Conservation (phyloP, 192 early-diverging fungal species). For the Powellomyces hirtus region DNA sequence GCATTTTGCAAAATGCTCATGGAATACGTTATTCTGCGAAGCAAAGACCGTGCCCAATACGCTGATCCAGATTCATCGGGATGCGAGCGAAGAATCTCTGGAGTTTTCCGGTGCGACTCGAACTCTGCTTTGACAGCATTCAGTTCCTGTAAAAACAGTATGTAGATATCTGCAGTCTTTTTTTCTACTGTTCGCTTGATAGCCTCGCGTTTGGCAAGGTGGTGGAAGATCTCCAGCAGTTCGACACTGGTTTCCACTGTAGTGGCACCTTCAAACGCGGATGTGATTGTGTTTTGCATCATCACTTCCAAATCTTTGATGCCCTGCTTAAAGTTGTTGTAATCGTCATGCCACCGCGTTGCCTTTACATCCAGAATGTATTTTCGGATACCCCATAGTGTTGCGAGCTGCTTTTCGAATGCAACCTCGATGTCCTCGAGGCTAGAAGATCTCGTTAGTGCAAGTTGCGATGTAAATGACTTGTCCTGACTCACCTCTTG, state of each 20-base stretch:
- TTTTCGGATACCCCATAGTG: constrained; percentile 55
- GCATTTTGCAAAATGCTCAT: constrained; percentile 41
- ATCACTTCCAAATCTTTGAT: constrained; percentile 68
- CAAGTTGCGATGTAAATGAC: background rate
- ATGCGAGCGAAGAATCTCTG: constrained; percentile 54
- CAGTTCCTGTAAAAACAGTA: constrained; percentile 52
- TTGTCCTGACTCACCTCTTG: constrained; percentile 40
- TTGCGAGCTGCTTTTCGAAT: constrained; percentile 53
- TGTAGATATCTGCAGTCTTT: constrained; percentile 60
- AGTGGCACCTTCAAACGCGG: constrained; percentile 55
- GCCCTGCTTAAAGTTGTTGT: constrained; percentile 66
- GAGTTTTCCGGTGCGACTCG: constrained; percentile 55
- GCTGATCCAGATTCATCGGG: constrained; percentile 60
- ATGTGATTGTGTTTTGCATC: constrained; percentile 63
- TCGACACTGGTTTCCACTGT: constrained; percentile 59
- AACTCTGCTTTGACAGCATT: constrained; percentile 62
- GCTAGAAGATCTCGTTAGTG: constrained; percentile 17
- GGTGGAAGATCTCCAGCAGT: constrained; percentile 61
- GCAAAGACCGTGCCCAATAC: constrained; percentile 58
- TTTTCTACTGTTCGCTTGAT: constrained; percentile 66
- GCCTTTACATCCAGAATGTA: constrained; percentile 66
- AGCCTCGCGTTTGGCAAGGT: constrained; percentile 62
- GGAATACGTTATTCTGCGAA: constrained; percentile 46
- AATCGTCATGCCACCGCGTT: constrained; percentile 65
- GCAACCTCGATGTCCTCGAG: constrained; percentile 62